Percentiles rank a stretch among this genome's conserved stretches.
Evolutionary conservation across 495 filamentous ascomycete genomes (phyloP).

Genomic region (Massariosphaeria phaeospora): DNA sequence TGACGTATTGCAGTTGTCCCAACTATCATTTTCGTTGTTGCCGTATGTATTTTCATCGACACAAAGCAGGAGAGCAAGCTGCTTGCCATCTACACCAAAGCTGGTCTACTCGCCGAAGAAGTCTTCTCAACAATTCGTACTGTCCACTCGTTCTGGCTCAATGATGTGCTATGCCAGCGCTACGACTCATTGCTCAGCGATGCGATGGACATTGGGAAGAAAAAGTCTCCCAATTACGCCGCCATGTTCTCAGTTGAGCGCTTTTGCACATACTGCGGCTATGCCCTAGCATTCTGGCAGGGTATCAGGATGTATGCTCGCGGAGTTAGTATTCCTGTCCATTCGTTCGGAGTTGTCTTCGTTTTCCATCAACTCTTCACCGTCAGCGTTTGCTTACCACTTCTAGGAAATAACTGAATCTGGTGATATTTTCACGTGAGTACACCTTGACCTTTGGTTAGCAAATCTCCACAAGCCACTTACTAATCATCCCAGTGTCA

Average conservation of each 20-base stretch:
- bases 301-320: conserved; percentile 34
- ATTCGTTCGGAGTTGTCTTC: too few species aligned
- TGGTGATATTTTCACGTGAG: conserved; percentile 34
- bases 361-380: too few species aligned
- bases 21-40: conserved; percentile 30
- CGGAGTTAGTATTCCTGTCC: too few species aligned
- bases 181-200: conserved; percentile 30
- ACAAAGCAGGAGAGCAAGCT: conserved; percentile 26
- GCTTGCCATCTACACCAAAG: conserved; percentile 29
- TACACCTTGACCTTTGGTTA: neutral
- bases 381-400: too few species aligned
- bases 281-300: conserved; percentile 35
- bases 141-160: conserved; percentile 35
- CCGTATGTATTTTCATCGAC: conserved; percentile 29
- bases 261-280: conserved; percentile 33
- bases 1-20: too few species aligned
- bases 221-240: conserved; percentile 33
- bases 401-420: conserved; percentile 32
- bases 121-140: conserved; percentile 34
- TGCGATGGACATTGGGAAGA: conserved; percentile 27
- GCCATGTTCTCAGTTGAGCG: conserved; percentile 33
- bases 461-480: conserved; percentile 1
- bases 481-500: conserved; percentile 18
- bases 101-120: conserved; percentile 32
- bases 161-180: conserved; percentile 13